These are phyloP conservation scores for Botrytis hyacinthi DNA, from an alignment of 2,329 filamentous ascomycete genomes.

Conservation along the genomic window DNA sequence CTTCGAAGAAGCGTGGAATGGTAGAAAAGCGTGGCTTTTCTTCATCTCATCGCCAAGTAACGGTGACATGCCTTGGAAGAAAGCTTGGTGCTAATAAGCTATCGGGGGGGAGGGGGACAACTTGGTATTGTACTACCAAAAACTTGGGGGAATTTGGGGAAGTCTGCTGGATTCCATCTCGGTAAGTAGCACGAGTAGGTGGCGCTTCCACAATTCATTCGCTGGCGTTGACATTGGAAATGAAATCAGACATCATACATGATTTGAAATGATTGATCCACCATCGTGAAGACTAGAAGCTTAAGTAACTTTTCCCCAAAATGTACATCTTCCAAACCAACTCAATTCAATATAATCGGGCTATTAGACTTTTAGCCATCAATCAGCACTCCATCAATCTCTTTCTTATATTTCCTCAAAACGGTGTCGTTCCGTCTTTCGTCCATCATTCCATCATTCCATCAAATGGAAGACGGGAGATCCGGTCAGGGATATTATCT, in stretches of 20 bases:
- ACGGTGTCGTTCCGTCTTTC: not conserved
- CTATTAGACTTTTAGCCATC: not conserved
- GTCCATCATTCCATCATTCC: not conserved
- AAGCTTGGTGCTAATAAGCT: slow-evolving; percentile 21
- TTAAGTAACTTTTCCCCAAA: not conserved
- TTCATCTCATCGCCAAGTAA: slow-evolving; percentile 20
- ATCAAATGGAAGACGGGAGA: not conserved
- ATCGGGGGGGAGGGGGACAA: not conserved
- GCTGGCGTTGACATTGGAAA: not conserved
- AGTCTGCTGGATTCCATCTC: not conserved
- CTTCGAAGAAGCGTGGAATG: not conserved
- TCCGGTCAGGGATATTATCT: not conserved
- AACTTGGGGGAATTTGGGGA: slow-evolving; percentile 4
- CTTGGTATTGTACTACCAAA: not conserved
- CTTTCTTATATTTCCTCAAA: not conserved
- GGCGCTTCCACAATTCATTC: not conserved
- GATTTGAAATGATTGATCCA: not conserved
- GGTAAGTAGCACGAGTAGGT: not conserved
- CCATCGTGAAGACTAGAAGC: not conserved
- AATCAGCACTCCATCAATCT: not conserved
- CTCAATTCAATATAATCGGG: not conserved
- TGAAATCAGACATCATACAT: not conserved
- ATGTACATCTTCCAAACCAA: not conserved
- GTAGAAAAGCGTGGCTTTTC: not conserved
- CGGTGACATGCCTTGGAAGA: slow-evolving; percentile 12